These are phyloP conservation scores for Candida mattraensis DNA, from an alignment of 805 yeast genomes.

Conservation along the genomic window DNA sequence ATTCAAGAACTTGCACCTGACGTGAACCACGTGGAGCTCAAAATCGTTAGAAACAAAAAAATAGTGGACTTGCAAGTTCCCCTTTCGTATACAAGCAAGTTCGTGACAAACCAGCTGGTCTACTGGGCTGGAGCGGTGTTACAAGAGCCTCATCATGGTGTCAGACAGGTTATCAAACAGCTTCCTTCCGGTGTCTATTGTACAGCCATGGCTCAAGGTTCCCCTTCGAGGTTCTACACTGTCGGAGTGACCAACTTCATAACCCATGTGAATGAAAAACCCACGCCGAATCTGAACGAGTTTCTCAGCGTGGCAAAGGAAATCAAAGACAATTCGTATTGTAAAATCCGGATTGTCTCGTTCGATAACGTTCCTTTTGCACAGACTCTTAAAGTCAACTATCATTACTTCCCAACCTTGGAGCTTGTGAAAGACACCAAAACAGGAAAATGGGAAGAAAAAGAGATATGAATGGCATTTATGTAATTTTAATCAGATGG, in stretches of 20 bases:
- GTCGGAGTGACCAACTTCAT: conserved; percentile 79
- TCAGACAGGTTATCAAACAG: conserved; percentile 74
- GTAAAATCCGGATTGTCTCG: conserved; percentile 76
- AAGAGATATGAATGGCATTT: no score
- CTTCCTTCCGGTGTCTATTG: conserved; percentile 86
- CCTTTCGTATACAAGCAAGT: conserved; percentile 56
- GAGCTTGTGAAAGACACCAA: conserved; percentile 51
- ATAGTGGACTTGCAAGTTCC: conserved; percentile 62
- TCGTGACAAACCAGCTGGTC: conserved; percentile 65
- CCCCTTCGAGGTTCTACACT: conserved; percentile 84
- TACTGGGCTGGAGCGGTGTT: conserved; percentile 82
- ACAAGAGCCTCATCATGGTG: conserved; percentile 92
- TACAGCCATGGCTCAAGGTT: conserved; percentile 70
- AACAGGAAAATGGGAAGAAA: conserved; percentile 54
- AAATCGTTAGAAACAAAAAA: conserved; percentile 69
- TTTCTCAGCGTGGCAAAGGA: conserved; percentile 65
- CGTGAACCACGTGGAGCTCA: conserved; percentile 45
- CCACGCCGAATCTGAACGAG: conserved; percentile 67
- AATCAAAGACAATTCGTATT: conserved; percentile 78
- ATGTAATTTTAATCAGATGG: conserved; percentile 2
- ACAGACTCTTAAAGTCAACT: conserved; percentile 78
- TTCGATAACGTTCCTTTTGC: conserved; percentile 89
- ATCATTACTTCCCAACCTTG: conserved; percentile 82
- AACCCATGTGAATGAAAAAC: conserved; percentile 80
- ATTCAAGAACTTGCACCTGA: conserved; percentile 39